Evolutionary conservation across 345 rosid species (phyloP).

Genomic region (Camelina laxa): DNA sequence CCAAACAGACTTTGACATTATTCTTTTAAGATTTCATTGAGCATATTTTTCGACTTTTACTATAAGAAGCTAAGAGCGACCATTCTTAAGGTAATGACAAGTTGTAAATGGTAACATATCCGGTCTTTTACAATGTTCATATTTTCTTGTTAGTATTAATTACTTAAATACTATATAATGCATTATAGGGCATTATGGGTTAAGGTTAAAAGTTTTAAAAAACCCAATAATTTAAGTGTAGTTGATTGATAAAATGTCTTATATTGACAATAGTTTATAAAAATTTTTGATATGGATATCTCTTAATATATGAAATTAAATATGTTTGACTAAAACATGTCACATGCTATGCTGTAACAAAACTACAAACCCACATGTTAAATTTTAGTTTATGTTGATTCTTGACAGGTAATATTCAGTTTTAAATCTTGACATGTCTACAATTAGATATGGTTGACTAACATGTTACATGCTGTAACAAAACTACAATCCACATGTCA

Average conservation of each 20-base stretch:
- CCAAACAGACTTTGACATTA: neutral
- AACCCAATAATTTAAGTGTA: neutral
- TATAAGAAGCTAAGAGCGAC: too few relatives aligned
- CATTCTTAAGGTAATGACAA: slow-evolving; percentile 1
- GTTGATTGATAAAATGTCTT: neutral
- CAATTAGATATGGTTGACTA: neutral
- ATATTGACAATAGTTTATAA: neutral
- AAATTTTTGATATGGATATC: neutral
- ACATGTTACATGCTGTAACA: neutral
- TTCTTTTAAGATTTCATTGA: neutral
- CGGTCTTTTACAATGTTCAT: neutral
- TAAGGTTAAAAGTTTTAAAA: too few relatives aligned
- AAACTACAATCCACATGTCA: neutral
- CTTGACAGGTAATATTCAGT: too few relatives aligned
- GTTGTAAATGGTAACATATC: neutral
- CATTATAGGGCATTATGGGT: too few relatives aligned
- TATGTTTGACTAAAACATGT: neutral
- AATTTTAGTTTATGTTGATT: too few relatives aligned
- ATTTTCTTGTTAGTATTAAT: neutral
- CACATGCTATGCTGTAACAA: too few relatives aligned
- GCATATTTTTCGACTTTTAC: too few relatives aligned
- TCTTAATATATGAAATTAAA: neutral
- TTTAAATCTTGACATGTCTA: too few relatives aligned
- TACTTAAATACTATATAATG: too few relatives aligned
- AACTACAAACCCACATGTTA: too few relatives aligned